Evolutionary conservation across 169 alveolate species (phyloP).

Genomic region (Besnoitia besnoiti): DNA sequence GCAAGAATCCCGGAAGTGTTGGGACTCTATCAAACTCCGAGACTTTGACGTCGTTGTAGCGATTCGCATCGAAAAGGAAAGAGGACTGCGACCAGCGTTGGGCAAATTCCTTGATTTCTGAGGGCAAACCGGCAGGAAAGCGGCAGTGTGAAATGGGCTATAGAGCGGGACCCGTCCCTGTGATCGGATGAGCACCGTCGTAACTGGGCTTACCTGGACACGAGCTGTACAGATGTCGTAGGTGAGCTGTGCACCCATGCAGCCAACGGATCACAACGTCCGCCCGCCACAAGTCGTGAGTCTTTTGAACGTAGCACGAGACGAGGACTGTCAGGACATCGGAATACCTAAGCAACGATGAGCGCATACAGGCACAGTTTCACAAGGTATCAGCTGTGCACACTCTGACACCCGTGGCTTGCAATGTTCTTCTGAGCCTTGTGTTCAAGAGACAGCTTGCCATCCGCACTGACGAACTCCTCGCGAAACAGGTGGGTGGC

Average conservation of each 20-base stretch:
- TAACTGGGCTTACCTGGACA: background rate
- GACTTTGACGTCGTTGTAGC: slow-evolving; percentile 13
- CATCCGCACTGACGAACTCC: too few relatives aligned
- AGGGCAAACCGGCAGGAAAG: too few relatives aligned
- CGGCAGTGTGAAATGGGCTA: background rate
- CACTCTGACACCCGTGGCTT: too few relatives aligned
- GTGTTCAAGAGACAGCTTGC: too few relatives aligned
- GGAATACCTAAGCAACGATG: background rate
- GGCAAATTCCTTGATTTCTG: background rate
- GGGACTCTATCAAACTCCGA: slow-evolving; percentile 35
- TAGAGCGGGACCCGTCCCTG: background rate
- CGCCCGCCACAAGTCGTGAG: slow-evolving; percentile 41
- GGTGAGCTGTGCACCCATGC: slow-evolving; percentile 42
- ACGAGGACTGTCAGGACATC: background rate
- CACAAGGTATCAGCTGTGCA: too few relatives aligned
- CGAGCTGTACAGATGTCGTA: background rate
- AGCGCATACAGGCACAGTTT: background rate
- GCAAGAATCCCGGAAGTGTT: slow-evolving; percentile 7
- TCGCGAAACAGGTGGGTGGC: too few relatives aligned
- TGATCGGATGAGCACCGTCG: background rate
- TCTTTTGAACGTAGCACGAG: slow-evolving; percentile 31
- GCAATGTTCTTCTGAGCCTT: too few relatives aligned
- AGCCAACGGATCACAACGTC: slow-evolving; percentile 27
- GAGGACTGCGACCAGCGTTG: background rate
- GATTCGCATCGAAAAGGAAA: background rate